A percentile compares a stretch with the other conserved stretches of the same genome.
These are phyloP conservation scores for Rhodotorula toruloides DNA, from an alignment of 768 basidiomycete species.

Conservation along the genomic window DNA sequence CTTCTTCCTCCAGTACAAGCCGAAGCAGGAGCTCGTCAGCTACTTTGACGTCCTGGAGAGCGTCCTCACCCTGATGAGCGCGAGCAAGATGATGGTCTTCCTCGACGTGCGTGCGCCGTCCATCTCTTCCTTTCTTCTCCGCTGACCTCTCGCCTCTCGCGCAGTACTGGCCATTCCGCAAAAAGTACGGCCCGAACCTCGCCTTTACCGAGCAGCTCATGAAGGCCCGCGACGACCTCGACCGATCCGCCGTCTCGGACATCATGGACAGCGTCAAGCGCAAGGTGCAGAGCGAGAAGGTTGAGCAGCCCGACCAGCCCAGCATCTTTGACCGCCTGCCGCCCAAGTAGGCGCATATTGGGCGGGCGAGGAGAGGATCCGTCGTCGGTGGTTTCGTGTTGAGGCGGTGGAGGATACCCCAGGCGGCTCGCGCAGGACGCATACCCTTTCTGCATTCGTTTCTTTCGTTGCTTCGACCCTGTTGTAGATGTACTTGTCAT, in stretches of 20 bases:
- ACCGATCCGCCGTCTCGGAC: slow-evolving; percentile 77
- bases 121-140: slow-evolving; percentile 50
- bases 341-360: slow-evolving; percentile 27
- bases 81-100: slow-evolving; percentile 39
- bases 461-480: no score
- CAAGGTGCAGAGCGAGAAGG: slow-evolving; percentile 26
- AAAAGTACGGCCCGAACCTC: slow-evolving; percentile 85
- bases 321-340: slow-evolving; percentile 35
- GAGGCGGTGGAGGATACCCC: no score
- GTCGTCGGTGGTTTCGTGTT: no score
- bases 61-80: slow-evolving; percentile 43
- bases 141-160: slow-evolving; percentile 60
- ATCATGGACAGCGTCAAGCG: slow-evolving; percentile 49
- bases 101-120: slow-evolving; percentile 24
- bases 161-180: slow-evolving; percentile 60
- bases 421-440: no score
- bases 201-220: slow-evolving; percentile 85
- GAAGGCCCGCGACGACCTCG: slow-evolving; percentile 82
- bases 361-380: no score
- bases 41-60: slow-evolving; percentile 82
- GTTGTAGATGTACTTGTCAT: no score
- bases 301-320: slow-evolving; percentile 17
- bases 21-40: slow-evolving; percentile 68
- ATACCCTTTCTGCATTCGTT: no score
- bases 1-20: slow-evolving; percentile 75